A percentile compares a stretch with the other conserved stretches of the same genome.
phyloP scores from a whole-genome alignment of 345 rosid species.

The Camelina laxa region DNA sequence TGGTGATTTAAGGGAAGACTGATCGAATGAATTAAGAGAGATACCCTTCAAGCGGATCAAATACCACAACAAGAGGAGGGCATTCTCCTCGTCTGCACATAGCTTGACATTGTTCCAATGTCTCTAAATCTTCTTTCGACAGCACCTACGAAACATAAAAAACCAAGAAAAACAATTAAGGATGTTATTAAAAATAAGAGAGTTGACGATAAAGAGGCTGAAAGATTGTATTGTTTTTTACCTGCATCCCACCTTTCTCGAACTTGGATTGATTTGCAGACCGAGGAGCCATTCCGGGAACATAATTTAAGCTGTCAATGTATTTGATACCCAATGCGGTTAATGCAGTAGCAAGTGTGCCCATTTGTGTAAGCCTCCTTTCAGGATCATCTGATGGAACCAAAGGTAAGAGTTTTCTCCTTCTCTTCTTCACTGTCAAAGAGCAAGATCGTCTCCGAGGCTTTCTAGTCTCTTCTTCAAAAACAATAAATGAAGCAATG shows the following conservation, averaged over 20 bases:
- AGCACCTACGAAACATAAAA: conserved; percentile 53
- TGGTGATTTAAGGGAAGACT: conserved; percentile 20
- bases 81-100: conserved; percentile 81
- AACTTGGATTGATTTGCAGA: conserved; percentile 73
- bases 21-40: conserved; percentile 15
- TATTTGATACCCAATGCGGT: conserved; percentile 70
- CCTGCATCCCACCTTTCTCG: conserved; percentile 96
- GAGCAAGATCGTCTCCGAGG: conserved; percentile 66
- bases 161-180: conserved; percentile 14
- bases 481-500: conserved; percentile 11
- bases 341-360: conserved; percentile 85
- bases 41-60: conserved; percentile 92
- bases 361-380: conserved; percentile 72
- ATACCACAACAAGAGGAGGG: conserved; percentile 84
- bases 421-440: conserved; percentile 80
- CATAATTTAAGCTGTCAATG: conserved; percentile 67
- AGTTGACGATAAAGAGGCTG: not conserved
- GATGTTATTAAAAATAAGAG: not conserved
- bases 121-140: conserved; percentile 78
- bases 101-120: conserved; percentile 67
- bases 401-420: conserved; percentile 70
- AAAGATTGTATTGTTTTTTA: conserved; percentile 22
- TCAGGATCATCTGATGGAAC: conserved; percentile 71
- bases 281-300: conserved; percentile 71
- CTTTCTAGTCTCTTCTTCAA: conserved; percentile 53